These are phyloP conservation scores for Lodderomyces pseudojiufengensis DNA, from an alignment of 1,139 yeast genomes.

Conservation along the genomic window DNA sequence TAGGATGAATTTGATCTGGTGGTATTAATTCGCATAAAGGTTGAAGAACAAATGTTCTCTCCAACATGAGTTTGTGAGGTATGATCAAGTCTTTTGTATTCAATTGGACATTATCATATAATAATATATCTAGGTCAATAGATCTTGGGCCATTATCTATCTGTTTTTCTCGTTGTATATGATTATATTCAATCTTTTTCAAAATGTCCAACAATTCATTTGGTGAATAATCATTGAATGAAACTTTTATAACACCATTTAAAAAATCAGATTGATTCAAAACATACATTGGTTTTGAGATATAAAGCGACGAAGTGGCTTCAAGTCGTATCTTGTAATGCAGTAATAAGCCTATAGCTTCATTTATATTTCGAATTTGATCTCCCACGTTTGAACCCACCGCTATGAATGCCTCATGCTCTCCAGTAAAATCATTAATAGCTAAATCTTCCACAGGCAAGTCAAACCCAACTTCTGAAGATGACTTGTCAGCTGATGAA, in stretches of 20 bases:
- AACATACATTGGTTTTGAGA: conserved; percentile 90
- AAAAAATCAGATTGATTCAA: conserved; percentile 76
- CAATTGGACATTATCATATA: conserved; percentile 58
- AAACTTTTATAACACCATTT: conserved; percentile 76
- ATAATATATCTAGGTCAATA: conserved; percentile 81
- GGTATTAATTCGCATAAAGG: conserved; percentile 81
- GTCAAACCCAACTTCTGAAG: conserved; percentile 18
- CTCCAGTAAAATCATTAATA: conserved; percentile 9
- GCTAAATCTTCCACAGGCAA: conserved; percentile 30
- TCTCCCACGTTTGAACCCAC: conserved; percentile 88
- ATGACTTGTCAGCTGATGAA: no score
- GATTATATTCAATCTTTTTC: conserved; percentile 74
- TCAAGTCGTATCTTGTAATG: conserved; percentile 43
- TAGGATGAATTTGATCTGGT: conserved; percentile 67
- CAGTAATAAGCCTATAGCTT: conserved; percentile 53
- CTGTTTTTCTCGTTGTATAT: conserved; percentile 66
- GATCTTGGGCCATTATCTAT: conserved; percentile 89
- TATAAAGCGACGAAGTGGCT: conserved; percentile 73
- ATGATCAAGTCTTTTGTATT: conserved; percentile 60
- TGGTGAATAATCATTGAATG: conserved; percentile 53
- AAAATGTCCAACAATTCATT: conserved; percentile 54
- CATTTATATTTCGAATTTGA: conserved; percentile 55
- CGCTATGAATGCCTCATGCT: conserved; percentile 69
- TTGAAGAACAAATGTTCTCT: conserved; percentile 82
- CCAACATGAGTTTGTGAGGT: conserved; percentile 87